A percentile compares a stretch with the other conserved stretches of the same genome.
phyloP scores from a whole-genome alignment of 2,329 filamentous ascomycete genomes.

The Shiraia sp. region DNA sequence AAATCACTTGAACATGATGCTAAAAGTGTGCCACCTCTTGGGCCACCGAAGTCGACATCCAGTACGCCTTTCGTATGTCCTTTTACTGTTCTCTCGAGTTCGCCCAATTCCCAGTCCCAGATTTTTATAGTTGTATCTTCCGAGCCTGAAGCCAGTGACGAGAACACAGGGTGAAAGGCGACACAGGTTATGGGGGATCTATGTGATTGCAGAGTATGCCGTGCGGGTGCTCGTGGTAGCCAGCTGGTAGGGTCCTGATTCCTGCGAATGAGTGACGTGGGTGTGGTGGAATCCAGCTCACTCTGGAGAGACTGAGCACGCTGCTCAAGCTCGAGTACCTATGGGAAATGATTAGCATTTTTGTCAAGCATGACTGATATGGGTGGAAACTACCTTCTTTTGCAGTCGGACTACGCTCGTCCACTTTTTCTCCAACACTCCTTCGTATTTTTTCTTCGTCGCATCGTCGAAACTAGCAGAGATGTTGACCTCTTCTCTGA shows the following conservation, averaged over 20 bases:
- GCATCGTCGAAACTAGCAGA: conserved; percentile 74
- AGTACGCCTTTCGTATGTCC: conserved; percentile 87
- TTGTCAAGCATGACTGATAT: not conserved
- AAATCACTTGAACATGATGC: conserved; percentile 86
- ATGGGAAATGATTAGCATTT: conserved; percentile 16
- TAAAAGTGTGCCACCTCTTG: conserved; percentile 75
- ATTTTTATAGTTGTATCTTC: conserved; percentile 95
- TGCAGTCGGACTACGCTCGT: conserved; percentile 92
- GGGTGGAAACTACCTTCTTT: conserved; percentile 71
- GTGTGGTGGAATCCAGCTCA: conserved; percentile 84
- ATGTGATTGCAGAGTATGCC: conserved; percentile 83
- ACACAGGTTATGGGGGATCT: conserved; percentile 81
- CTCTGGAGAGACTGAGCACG: conserved; percentile 73
- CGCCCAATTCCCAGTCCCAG: conserved; percentile 95
- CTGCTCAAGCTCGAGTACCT: conserved; percentile 94
- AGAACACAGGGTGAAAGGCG: conserved; percentile 91
- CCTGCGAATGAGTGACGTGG: conserved; percentile 72
- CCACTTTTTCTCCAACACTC: conserved; percentile 96
- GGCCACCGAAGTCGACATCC: conserved; percentile 88
- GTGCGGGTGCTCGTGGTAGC: conserved; percentile 81
- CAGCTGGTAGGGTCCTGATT: conserved; percentile 85
- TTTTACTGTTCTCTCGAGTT: conserved; percentile 87
- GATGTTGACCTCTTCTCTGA: conserved; percentile 78
- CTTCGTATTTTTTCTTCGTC: conserved; percentile 92
- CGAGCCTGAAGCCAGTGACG: conserved; percentile 84